Evolutionary conservation across 441 rosid species (phyloP).

Genomic region (Bocquillonia castaneifolia): DNA sequence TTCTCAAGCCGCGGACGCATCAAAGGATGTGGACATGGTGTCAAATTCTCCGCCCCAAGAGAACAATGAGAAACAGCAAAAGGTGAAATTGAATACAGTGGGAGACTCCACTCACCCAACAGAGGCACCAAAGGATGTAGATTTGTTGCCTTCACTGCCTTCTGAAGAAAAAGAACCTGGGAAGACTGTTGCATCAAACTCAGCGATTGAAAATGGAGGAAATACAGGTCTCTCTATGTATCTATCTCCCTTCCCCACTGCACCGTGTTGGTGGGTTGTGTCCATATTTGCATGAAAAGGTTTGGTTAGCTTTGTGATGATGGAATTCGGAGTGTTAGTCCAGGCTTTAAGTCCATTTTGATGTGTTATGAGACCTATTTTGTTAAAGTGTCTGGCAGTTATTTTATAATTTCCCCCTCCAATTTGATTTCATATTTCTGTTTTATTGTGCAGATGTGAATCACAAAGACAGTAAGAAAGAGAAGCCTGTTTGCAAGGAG

Average conservation of each 20-base stretch:
- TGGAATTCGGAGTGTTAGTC: neutral
- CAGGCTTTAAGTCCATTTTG: neutral
- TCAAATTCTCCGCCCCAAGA: conserved; percentile 34
- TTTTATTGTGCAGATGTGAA: conserved; percentile 37
- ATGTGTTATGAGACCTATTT: neutral
- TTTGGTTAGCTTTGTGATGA: conserved; percentile 6
- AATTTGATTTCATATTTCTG: conserved; percentile 4
- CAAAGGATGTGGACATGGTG: conserved; percentile 43
- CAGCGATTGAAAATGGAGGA: conserved; percentile 44
- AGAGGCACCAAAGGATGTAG: conserved; percentile 41
- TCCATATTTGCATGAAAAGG: neutral
- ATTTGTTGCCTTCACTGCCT: conserved; percentile 34
- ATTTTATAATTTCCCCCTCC: neutral
- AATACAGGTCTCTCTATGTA: conserved; percentile 35
- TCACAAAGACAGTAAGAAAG: conserved; percentile 36
- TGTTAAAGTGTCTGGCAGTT: neutral
- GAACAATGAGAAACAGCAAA: conserved; percentile 29
- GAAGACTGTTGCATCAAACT: conserved; percentile 27
- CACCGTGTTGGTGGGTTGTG: neutral
- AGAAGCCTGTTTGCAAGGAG: conserved; percentile 39
- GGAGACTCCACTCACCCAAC: conserved; percentile 34
- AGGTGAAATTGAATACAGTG: conserved; percentile 18
- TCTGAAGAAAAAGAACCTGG: conserved; percentile 34
- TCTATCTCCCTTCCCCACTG: conserved; percentile 14
- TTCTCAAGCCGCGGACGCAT: conserved; percentile 32